Evolutionary conservation across 1,284 basidiomycete genomes (phyloP), one percentile per base, ranked within the genome.

Genomic region (Apiotrichum sp.): DNA sequence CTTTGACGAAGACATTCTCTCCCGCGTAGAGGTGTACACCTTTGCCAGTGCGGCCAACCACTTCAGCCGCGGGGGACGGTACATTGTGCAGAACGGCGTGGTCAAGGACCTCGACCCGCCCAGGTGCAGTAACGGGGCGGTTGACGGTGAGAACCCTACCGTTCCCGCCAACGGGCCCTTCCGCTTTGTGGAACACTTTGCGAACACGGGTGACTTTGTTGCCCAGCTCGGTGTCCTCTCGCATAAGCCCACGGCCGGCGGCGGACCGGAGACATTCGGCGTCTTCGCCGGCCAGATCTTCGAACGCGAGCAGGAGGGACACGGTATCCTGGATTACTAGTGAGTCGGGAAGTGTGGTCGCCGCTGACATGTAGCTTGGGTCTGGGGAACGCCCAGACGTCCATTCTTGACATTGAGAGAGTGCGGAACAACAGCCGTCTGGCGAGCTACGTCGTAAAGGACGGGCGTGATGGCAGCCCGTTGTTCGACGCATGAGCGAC

Each of bases 21-120:
- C 45, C 35, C 66, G 65, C 47, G 48, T 70, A 48, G 66, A 70
- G 53, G 61, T 70, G 46, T 70, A 70, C 60, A 68, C 68, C 3
- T 70, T 70, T 49, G 68, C 65, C 13, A 62, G 58, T 1, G 68
- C 68, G 9, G 66, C 66, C 22, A 67, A 62, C 41, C 66, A 70
- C 57, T 70, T 67, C n/a, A 38, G 58, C 42, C 58, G 58, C 36
- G 62, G 64, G 0, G 51, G 44, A 2, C 2, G 39, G 4, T 22
- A 32, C 16, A 16, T 31, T 36, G 35, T 48, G 10, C 35, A 48
- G 22, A 22, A 39, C 47, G 22, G 35, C 9, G 2, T 6, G 4
- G 47, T 39, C 35, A 38, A 39, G 22, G 22, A 10, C 47, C 22
- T 33, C 33, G 11, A 2, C 4, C 36, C 29, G 33, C 29, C 29